Base-by-base conservation (phyloP, 2,329 filamentous ascomycete species). In the Scolecobasidium constrictum region DNA sequence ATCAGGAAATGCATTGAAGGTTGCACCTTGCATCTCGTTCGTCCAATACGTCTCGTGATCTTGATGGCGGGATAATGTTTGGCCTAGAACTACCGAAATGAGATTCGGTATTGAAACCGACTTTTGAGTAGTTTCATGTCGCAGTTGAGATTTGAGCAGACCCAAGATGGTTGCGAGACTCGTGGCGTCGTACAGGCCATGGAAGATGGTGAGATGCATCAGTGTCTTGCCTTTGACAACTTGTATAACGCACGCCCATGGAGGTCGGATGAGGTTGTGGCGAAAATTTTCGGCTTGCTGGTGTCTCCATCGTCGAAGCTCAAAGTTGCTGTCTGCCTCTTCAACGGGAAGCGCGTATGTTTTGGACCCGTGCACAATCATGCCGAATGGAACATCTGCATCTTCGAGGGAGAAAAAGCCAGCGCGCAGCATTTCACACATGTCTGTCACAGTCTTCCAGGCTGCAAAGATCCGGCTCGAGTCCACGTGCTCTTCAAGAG, bases 131-230 rank as follows among this genome's bases (percentile, higher is more conserved):
- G n/a, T 31, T n/a, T 31, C 26, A 9, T 31, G 26, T 7, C n/a
- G 9, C 26, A 31, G 9, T 31, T 9, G 9, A n/a, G 26, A 7
- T 9, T 36, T 17, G 11, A 94, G 65, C 50, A 82, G 75, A 0
- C 65, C 54, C 2, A 94, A 60, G 1, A 95, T 69, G 1, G 68
- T 54, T 3, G 74, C 66, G 9, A 95, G 63, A 6, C 86, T 87
- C 33, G 77, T 70, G 0, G 86, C 88, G 63, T 95, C 88, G 50
- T 93, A 95, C 0, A 95, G 65, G 1, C 84, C 83, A 61, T 95
- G 88, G 48, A 93, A 82, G 3, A 86, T 68, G 7, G 68, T 73
- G 16, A 80, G 53, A 35, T 71, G 61, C 33, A 77, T 55, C 4
- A 54, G 50, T 3, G 37, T 35, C 0, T 44, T 34, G 0, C 47